Percentiles rank a stretch among this genome's conserved stretches.
Conservation (phyloP, 257 asterid species). For the Salvia hispanica region DNA sequence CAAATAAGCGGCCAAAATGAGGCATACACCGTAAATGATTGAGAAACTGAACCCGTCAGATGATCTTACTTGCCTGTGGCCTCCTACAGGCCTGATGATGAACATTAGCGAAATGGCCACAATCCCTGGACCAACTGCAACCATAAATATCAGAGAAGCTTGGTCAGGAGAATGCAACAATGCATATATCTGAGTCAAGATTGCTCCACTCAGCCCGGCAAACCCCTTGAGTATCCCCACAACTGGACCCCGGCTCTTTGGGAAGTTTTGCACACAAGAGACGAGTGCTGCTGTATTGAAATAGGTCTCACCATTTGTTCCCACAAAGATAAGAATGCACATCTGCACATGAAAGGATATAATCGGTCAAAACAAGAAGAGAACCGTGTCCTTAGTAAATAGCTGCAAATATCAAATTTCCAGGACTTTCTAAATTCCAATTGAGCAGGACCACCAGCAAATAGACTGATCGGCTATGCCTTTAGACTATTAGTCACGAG, state of each 20-base stretch:
- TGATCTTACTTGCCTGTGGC: constrained; percentile 52
- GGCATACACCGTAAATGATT: constrained; percentile 45
- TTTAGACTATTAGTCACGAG: background rate
- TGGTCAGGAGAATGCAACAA: constrained; percentile 52
- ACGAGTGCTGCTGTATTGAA: constrained; percentile 62
- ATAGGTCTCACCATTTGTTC: constrained; percentile 72
- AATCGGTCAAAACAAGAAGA: constrained; percentile 8
- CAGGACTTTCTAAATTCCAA: background rate
- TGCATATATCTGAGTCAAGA: constrained; percentile 55
- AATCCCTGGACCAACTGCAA: constrained; percentile 64
- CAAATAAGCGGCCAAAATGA: constrained; percentile 54
- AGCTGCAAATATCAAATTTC: constrained; percentile 1
- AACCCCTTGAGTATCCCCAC: constrained; percentile 74
- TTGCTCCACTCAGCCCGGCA: constrained; percentile 67
- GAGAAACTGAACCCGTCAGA: constrained; percentile 52
- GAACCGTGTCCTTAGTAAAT: background rate
- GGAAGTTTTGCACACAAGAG: constrained; percentile 66
- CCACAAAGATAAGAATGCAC: constrained; percentile 66
- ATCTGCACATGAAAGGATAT: constrained; percentile 39
- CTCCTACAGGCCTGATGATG: constrained; percentile 58
- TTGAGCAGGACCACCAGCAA: background rate
- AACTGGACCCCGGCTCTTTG: constrained; percentile 66
- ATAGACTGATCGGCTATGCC: background rate
- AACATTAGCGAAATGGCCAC: constrained; percentile 58
- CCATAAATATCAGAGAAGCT: constrained; percentile 63